Evolutionary conservation across 805 yeast species (phyloP).

Genomic region (Wickerhamiella bombiphila): DNA sequence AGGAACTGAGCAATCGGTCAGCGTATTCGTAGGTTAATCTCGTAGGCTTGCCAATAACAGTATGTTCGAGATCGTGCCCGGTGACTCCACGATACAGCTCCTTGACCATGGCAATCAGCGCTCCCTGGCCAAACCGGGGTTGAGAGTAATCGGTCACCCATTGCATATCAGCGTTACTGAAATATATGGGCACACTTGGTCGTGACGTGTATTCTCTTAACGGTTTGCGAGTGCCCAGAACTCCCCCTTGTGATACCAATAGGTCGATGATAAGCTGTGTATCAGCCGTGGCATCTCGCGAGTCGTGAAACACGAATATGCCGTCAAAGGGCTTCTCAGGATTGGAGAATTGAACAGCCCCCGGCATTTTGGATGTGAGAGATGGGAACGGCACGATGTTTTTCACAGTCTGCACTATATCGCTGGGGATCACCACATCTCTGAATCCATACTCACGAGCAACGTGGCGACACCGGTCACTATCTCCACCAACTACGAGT

Average conservation of each 20-base stretch:
- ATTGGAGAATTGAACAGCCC: constrained; percentile 40
- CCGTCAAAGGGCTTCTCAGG: constrained; percentile 58
- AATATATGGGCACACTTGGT: constrained; percentile 70
- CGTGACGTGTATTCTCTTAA: constrained; percentile 28
- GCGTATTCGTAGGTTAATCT: constrained; percentile 76
- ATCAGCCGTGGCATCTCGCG: constrained; percentile 71
- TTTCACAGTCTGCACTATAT: constrained; percentile 75
- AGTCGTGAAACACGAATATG: constrained; percentile 78
- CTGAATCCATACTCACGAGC: constrained; percentile 75
- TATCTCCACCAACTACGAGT: constrained; percentile 78
- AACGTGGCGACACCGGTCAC: constrained; percentile 68
- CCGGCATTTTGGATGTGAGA: constrained; percentile 54
- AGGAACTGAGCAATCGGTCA: constrained; percentile 53
- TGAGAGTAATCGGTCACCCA: constrained; percentile 83
- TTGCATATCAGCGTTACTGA: constrained; percentile 83
- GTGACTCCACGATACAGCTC: constrained; percentile 76
- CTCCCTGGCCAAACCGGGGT: constrained; percentile 89
- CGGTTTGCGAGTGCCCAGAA: constrained; percentile 54
- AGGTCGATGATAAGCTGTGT: constrained; percentile 79
- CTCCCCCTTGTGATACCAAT: constrained; percentile 60
- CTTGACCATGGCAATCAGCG: constrained; percentile 75
- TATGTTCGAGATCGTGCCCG: constrained; percentile 63
- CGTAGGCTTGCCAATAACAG: constrained; percentile 83
- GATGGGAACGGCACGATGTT: constrained; percentile 74
- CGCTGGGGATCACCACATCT: constrained; percentile 69